Conservation (phyloP, 306 rosid genomes). For the Parietaria judaica region DNA sequence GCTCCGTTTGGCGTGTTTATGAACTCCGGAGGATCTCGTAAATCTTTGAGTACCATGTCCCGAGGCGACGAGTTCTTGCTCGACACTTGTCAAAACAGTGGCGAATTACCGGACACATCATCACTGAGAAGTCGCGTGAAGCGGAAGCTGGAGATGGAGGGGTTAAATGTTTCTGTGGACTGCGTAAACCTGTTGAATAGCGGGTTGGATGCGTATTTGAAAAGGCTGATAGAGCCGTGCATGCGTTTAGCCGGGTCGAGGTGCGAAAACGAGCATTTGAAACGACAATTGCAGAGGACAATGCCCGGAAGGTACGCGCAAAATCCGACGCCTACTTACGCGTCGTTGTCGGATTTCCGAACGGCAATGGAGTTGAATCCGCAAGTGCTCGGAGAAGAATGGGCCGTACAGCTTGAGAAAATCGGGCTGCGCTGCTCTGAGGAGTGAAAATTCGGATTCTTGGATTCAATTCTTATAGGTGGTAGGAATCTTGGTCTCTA, state of each 20-base stretch:
- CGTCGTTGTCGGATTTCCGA: conserved; percentile 53
- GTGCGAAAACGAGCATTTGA: conserved; percentile 24
- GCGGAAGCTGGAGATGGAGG: conserved; percentile 66
- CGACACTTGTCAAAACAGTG: conserved; percentile 54
- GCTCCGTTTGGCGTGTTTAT: conserved; percentile 88
- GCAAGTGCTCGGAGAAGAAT: conserved; percentile 66
- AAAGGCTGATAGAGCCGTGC: conserved; percentile 74
- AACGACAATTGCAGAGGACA: conserved; percentile 25
- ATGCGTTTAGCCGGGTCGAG: conserved; percentile 50
- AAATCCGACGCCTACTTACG: conserved; percentile 27
- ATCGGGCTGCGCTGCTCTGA: conserved; percentile 51
- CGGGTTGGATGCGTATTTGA: conserved; percentile 71
- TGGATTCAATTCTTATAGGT: conserved; percentile 29
- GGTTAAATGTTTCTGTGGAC: conserved; percentile 44
- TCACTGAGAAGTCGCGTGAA: conserved; percentile 57
- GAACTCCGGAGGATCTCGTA: conserved; percentile 42
- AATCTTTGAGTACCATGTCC: conserved; percentile 40
- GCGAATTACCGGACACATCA: conserved; percentile 66
- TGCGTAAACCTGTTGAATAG: conserved; percentile 74
- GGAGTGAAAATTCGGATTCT: conserved; percentile 40
- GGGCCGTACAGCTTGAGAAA: conserved; percentile 81
- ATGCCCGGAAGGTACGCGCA: conserved; percentile 31
- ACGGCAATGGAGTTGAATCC: conserved; percentile 75
- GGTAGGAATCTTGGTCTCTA: conserved; percentile 20
- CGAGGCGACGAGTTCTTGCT: conserved; percentile 29